These are phyloP conservation scores for Cenococcum geophilum DNA, from an alignment of 495 filamentous ascomycete genomes.

Conservation along the genomic window DNA sequence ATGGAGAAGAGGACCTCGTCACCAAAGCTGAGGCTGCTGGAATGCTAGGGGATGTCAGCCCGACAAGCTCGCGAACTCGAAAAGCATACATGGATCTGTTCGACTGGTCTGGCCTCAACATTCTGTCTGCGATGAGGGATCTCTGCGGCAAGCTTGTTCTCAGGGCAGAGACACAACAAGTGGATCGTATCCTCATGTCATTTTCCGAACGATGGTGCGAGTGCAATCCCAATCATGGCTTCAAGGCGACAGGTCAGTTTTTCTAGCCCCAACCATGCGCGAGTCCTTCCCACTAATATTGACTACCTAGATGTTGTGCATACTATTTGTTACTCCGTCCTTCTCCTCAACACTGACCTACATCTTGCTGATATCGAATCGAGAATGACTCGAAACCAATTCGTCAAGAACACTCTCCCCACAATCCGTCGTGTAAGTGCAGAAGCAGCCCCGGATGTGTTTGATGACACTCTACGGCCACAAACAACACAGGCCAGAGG, in stretches of 20 bases:
- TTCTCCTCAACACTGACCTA: slow-evolving; percentile 93
- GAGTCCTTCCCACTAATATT: slow-evolving; percentile 15
- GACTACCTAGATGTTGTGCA: slow-evolving; percentile 69
- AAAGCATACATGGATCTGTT: slow-evolving; percentile 89
- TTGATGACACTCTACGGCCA: slow-evolving; percentile 54
- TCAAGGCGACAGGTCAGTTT: slow-evolving; percentile 73
- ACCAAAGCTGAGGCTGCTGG: slow-evolving; percentile 71
- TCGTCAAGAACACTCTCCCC: slow-evolving; percentile 92
- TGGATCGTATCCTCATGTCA: slow-evolving; percentile 85
- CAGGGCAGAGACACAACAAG: slow-evolving; percentile 91
- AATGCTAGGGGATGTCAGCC: slow-evolving; percentile 77
- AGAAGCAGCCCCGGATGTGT: slow-evolving; percentile 62
- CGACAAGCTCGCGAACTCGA: slow-evolving; percentile 58
- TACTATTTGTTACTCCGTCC: slow-evolving; percentile 92
- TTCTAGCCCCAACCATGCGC: neutral
- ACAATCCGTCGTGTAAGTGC: slow-evolving; percentile 71
- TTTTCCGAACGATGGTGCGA: slow-evolving; percentile 87
- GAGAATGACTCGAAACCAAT: slow-evolving; percentile 92
- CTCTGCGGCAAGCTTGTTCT: slow-evolving; percentile 79
- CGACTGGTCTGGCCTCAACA: slow-evolving; percentile 76
- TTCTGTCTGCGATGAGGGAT: slow-evolving; percentile 69
- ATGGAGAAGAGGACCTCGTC: slow-evolving; percentile 77
- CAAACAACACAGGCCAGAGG: slow-evolving; percentile 42
- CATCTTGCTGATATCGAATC: slow-evolving; percentile 90
- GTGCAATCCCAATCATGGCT: slow-evolving; percentile 91